A percentile compares a stretch with the other conserved stretches of the same genome.
Evolutionary conservation across 2,329 filamentous ascomycete species (phyloP).

Genomic region (Magnaporthiopsis poae): DNA sequence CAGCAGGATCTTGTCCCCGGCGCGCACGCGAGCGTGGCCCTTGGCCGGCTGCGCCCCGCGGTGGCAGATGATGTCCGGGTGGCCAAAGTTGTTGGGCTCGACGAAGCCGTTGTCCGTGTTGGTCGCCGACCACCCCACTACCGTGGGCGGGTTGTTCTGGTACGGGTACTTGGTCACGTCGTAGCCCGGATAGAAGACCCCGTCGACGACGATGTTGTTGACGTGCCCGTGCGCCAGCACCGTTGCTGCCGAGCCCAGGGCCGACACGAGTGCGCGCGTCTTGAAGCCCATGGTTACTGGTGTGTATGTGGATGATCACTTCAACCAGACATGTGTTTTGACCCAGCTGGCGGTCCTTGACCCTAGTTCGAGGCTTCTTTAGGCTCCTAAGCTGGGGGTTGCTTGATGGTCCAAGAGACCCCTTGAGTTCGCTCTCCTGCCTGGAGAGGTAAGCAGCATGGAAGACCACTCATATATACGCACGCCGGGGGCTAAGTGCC

Average conservation of each 20-base stretch:
- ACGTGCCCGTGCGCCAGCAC: conserved; percentile 23
- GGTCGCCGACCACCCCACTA: conserved; percentile 31
- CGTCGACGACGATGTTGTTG: conserved; percentile 54
- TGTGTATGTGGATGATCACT: too few species aligned
- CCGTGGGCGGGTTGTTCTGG: conserved; percentile 25
- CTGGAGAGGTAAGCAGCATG: background rate
- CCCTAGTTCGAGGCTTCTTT: background rate
- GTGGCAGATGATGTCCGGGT: conserved; percentile 38
- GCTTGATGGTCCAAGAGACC: background rate
- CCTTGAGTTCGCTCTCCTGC: background rate
- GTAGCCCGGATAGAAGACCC: conserved; percentile 32
- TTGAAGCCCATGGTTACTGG: conserved; percentile 4
- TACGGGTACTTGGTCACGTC: conserved; percentile 28
- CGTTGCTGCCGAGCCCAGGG: conserved; percentile 44
- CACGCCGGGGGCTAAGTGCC: background rate
- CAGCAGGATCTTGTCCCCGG: conserved; percentile 31
- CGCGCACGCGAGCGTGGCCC: conserved; percentile 27
- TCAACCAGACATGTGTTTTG: background rate
- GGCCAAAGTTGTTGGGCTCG: conserved; percentile 28
- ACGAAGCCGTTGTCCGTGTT: conserved; percentile 43
- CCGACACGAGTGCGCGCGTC: background rate
- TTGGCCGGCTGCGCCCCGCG: conserved; percentile 27
- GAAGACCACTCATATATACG: background rate
- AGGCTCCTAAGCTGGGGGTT: too few species aligned
- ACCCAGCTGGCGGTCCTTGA: background rate